Evolutionary conservation across 352 stramenopile species (phyloP).

Genomic region (Phytophthora nicotianae): DNA sequence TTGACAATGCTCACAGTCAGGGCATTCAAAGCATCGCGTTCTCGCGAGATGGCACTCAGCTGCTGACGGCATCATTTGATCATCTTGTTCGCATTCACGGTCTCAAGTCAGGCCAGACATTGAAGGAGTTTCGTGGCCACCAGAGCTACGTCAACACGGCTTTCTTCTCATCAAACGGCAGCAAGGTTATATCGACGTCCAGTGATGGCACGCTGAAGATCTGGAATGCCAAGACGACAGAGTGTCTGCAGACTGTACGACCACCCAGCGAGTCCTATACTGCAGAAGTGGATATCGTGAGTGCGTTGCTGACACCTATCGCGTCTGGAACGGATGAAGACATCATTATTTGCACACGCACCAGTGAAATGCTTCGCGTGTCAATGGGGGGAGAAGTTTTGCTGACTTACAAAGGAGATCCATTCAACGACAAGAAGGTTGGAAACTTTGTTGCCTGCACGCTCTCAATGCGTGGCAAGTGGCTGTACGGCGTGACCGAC

Average conservation of each 20-base stretch:
- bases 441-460: conserved; percentile 89
- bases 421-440: conserved; percentile 61
- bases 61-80: conserved; percentile 92
- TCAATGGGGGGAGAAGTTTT: conserved; percentile 69
- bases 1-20: conserved; percentile 82
- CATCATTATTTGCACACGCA: conserved; percentile 89
- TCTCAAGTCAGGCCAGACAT: conserved; percentile 88
- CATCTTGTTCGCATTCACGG: conserved; percentile 93
- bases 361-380: conserved; percentile 81
- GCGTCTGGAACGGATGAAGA: conserved; percentile 50
- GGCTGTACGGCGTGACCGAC: conserved; percentile 88
- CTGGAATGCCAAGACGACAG: conserved; percentile 88
- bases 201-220: conserved; percentile 93
- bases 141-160: conserved; percentile 92
- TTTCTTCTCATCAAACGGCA: conserved; percentile 76
- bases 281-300: conserved; percentile 83
- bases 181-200: conserved; percentile 84
- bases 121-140: conserved; percentile 96
- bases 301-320: conserved; percentile 64
- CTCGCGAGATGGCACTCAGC: conserved; percentile 89
- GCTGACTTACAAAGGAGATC: conserved; percentile 68
- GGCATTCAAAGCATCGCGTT: conserved; percentile 90
- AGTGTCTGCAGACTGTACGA: conserved; percentile 80
- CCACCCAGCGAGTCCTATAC: conserved; percentile 53
- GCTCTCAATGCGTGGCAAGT: conserved; percentile 83